phyloP scores from a whole-genome alignment of 2,329 filamentous ascomycete genomes.

The Diaporthe citriasiana region DNA sequence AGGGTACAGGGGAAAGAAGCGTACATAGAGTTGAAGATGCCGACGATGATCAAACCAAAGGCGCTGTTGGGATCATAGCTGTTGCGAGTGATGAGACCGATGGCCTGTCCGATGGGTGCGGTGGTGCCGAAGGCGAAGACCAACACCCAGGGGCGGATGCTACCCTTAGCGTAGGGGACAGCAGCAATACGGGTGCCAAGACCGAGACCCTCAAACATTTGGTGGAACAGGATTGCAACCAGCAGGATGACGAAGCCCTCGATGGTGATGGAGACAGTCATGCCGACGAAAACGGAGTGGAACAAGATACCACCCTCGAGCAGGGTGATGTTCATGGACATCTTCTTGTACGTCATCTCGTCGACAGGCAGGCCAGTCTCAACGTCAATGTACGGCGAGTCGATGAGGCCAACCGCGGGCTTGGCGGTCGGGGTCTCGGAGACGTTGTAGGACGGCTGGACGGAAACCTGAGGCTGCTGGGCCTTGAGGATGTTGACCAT shows the following conservation, averaged over 20 bases:
- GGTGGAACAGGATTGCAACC: conserved; percentile 79
- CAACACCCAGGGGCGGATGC: conserved; percentile 71
- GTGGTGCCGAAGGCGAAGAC: conserved; percentile 75
- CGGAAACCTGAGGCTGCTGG: conserved; percentile 46
- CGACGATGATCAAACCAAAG: conserved; percentile 74
- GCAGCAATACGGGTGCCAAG: conserved; percentile 79
- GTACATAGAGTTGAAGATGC: conserved; percentile 75
- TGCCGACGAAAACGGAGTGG: conserved; percentile 82
- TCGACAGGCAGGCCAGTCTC: conserved; percentile 60
- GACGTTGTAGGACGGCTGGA: conserved; percentile 44
- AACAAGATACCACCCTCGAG: conserved; percentile 85
- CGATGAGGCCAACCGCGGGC: conserved; percentile 50
- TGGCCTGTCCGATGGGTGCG: conserved; percentile 75
- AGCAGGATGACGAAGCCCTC: conserved; percentile 77
- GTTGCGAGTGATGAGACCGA: conserved; percentile 69
- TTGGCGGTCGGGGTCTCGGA: conserved; percentile 50
- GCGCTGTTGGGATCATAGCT: conserved; percentile 74
- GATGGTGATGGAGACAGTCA: conserved; percentile 78
- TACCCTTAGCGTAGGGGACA: conserved; percentile 70
- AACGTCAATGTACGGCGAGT: conserved; percentile 58
- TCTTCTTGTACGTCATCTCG: conserved; percentile 67
- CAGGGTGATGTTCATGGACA: conserved; percentile 80
- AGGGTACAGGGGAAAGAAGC: conserved; percentile 44
- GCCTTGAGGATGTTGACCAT: conserved; percentile 68
- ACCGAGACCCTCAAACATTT: conserved; percentile 78